Base-by-base conservation (phyloP, 139 green algal species). In the Yamagishiella unicocca region DNA sequence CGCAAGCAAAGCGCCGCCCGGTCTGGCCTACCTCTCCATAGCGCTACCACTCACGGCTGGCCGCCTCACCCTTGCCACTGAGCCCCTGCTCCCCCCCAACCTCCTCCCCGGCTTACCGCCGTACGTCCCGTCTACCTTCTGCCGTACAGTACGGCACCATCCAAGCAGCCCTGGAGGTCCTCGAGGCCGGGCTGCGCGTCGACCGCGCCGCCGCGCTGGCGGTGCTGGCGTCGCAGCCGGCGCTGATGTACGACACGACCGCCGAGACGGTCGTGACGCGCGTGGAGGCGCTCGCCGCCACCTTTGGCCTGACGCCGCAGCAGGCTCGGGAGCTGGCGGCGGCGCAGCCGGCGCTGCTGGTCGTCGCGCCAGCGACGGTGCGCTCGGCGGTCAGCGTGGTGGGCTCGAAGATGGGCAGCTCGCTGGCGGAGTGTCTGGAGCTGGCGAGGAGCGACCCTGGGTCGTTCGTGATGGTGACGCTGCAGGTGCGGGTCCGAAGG, bases 231-330 rank as follows among this genome's bases (percentile, higher is more conserved):
- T 25, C 55, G 8, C 86, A 93, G 70, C 92, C 92, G 9, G 55
- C 33, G 7, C 88, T 94, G n/a, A 68, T 91, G 61, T 93, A 91
- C 76, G 90, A 91, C 77, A 76, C 87, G 27, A 91, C 78, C 0
- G 40, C 37, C 8, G 83, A 81, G n/a, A 84, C 45, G 35, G 55
- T 93, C 4, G 73, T 61, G 4, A 22, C 2, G 22, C 77, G 77
- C 12, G 10, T 84, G 17, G 55, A 84, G 77, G 31, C 55, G 27
- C 89, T 94, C 43, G 82, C 54, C 5, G 50, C 66, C 3, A 66
- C 87, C 27, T 87, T 93, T 33, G 46, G 81, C 45, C 45, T 84
- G 43, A 6, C 21, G 2, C 70, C 40, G 6, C 78, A 53, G 14
- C 58, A 67, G n/a, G 68, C 84, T 1, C 54, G 38, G 40, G 31